Evolutionary conservation across 1,139 yeast genomes (phyloP), one percentile per base, ranked within the genome.

Genomic region (Taiozyma sp.): DNA sequence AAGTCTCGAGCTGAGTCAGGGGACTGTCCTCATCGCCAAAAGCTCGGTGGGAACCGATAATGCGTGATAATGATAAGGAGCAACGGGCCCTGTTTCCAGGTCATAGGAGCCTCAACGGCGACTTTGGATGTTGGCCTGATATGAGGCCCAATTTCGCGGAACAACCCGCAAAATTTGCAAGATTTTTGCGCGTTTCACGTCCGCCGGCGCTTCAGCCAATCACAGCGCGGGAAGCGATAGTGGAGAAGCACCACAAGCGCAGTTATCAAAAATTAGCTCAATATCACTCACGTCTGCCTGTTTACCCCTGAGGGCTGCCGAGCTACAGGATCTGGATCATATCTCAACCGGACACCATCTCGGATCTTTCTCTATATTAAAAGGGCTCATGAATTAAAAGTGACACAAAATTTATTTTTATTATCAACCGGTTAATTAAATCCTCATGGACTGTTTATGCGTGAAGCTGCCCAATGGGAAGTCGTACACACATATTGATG

Each of bases 381-480:
- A n/a, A n/a, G n/a, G n/a, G n/a, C n/a, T n/a, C n/a, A n/a, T n/a
- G n/a, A 24, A 24, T 4, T 24, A 6, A 24, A 28, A 28, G 30
- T 28, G 30, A 28, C 30, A 28, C 30, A 28, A 28, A 28, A 28
- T 5, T 28, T 28, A 28, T 28, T 10, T 28, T 28, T 28, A 8
- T 28, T 10, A 28, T 13, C n/a, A 24, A 24, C 6, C 27, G 27
- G 27, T 24, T 24, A 24, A 30, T 43, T 22, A 49, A 8, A 49
- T 41, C 32, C 28, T 44, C 24, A 45, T 44, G 7, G 47, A n/a
- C 5, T 34, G 19, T 5, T 44, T 42, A 19, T 43, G 50, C 13
- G 52, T 52, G 12, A 42, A 50, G 27, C 47, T 48, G 1, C 52
- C 56, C 39, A 54, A 36, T 6, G 58, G 58, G 30, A 52, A 51